Conservation (phyloP, 129 eudicot genomes). For the Calendula officinalis region DNA sequence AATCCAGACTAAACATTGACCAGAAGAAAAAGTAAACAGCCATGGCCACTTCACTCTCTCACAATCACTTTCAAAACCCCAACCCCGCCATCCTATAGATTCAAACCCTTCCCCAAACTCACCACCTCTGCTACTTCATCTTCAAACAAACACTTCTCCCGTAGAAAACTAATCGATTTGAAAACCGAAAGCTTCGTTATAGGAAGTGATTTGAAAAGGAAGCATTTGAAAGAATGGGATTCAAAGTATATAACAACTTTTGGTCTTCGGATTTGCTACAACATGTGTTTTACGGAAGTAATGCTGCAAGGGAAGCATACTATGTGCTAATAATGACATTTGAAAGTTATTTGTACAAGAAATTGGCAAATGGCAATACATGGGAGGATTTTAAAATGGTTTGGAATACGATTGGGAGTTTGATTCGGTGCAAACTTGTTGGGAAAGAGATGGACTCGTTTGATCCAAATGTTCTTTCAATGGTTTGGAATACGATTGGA, state of each 20-base stretch:
- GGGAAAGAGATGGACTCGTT: conserved; percentile 65
- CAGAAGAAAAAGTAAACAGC: not conserved
- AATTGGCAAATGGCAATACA: conserved; percentile 67
- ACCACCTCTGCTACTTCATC: conserved; percentile 46
- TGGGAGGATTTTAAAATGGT: conserved; percentile 87
- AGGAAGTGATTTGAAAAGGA: conserved; percentile 73
- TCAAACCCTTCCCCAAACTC: conserved; percentile 20
- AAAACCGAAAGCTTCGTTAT: conserved; percentile 77
- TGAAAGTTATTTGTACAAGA: conserved; percentile 92
- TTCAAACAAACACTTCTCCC: conserved; percentile 58
- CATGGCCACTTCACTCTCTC: conserved; percentile 35
- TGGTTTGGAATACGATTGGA: too few relatives aligned
- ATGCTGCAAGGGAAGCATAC: conserved; percentile 93
- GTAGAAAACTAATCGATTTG: conserved; percentile 71
- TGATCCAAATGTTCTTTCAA: conserved; percentile 28
- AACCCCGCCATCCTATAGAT: conserved; percentile 11
- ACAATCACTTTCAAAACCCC: conserved; percentile 25
- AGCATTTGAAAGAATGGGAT: conserved; percentile 87
- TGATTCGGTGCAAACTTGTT: conserved; percentile 78
- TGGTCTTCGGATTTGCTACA: conserved; percentile 75
- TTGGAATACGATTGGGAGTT: conserved; percentile 80
- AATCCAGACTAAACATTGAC: not conserved
- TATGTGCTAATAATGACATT: conserved; percentile 97
- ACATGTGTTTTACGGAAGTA: conserved; percentile 88
- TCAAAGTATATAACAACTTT: conserved; percentile 74